Evolutionary conservation across 2,329 filamentous ascomycete genomes (phyloP), one percentile per base, ranked within the genome.

Genomic region (Diaporthe sp.): DNA sequence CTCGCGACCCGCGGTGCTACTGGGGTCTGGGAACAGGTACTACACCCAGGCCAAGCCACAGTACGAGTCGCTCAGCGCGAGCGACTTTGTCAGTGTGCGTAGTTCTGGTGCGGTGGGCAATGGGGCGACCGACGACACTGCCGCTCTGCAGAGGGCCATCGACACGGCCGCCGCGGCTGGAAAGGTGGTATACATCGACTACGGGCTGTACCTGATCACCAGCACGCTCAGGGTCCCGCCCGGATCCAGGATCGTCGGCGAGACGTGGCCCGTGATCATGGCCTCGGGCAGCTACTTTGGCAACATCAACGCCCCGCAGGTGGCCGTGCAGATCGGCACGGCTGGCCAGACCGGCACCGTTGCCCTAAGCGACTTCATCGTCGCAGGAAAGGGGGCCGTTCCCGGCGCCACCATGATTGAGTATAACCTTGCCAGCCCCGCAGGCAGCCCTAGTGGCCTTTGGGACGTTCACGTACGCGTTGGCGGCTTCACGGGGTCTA

Each of bases 391-490:
- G 75, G 93, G 93, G 2, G 84, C 91, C 39, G 87, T 91, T 47
- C 87, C 90, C 1, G 94, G 94, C 10, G 93, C 93, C 2, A 87
- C 92, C 12, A 84, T 95, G 13, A 90, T 95, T 72, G 88, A 95
- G 81, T 95, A 91, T 86, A 95, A 95, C 81, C 84, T 95, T 15
- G 87, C 85, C 55, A 86, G 84, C 30, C 73, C 75, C 3, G 61
- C 74, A 10, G 79, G 77, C 17, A 80, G 79, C 47, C 86, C 87
- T 4, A 84, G 83, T 27, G 90, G 89, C 13, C 87, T 92, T 81
- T 96, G 93, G 93, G 94, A 95, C 79, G 90, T 92, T 25, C 94
- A 96, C 83, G 90, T 93, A 79, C 90, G 94, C 79, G 89, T 96
- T 70, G 93, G 93, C 77, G 94, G 94, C 22, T 91, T 90, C 73